Evolutionary conservation across 1,284 basidiomycete genomes (phyloP), one percentile per base, ranked within the genome.

Genomic region (Puccinia horiana): DNA sequence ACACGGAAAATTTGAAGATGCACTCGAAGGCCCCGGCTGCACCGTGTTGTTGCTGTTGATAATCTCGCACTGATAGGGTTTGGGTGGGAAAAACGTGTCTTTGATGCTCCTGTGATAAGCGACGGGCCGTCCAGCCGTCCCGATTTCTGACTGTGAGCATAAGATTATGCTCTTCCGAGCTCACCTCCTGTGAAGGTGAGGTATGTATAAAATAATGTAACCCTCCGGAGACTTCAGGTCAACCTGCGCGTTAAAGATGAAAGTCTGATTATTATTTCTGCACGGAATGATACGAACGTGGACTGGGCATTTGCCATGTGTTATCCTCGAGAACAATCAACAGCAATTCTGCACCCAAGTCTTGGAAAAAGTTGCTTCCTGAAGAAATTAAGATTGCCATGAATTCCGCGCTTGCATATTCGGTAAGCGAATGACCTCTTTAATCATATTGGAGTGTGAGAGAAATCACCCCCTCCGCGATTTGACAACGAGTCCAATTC

Each of bases 21-120:
- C 20, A 26, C 12, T 58, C 52, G 20, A 16, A 54, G 12, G n/a
- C 20, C 23, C n/a, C n/a, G 12, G n/a, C 11, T 6, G 12, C 26
- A 12, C 20, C 56, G 56, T 29, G 56, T 29, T n/a, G 56, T 26
- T 18, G 29, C 32, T 32, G 12, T 26, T 29, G 18, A 16, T 61
- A 61, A 29, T 18, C 29, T 29, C 54, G 54, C 20, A 4, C n/a
- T 18, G 58, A 35, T 61, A 11, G 26, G 58, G n/a, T 61, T 35
- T 18, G 29, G 32, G 11, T 26, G 58, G 29, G 58, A 61, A 61
- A 61, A 35, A 61, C 58, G 58, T 61, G 58, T 26, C 58, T 26
- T 61, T 29, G 29, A 61, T 61, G 58, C 58, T 61, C 58, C 58
- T 29, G 58, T 35, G 58, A 61, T 61, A 61, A 61, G 29, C 58